Conservation (phyloP, 495 filamentous ascomycete genomes). For the Penicillium malachiteum region DNA sequence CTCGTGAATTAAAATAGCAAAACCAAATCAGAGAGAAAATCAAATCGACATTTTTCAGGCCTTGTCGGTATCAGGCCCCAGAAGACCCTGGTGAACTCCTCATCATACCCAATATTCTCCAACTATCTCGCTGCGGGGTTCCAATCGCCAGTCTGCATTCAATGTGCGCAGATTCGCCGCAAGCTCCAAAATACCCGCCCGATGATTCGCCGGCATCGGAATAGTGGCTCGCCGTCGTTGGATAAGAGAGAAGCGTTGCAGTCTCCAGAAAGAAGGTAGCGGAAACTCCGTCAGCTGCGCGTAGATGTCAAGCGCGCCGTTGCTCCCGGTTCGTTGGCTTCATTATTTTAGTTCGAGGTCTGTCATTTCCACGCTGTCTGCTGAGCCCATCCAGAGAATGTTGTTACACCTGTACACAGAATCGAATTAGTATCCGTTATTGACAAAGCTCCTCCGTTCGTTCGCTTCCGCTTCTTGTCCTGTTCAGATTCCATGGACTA, state of each 20-base stretch:
- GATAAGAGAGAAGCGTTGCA: not conserved
- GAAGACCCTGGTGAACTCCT: not conserved
- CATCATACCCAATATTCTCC: not conserved
- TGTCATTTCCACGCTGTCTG: slow-evolving; percentile 60
- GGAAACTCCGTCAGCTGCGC: not conserved
- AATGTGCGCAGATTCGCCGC: not conserved
- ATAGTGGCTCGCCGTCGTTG: not conserved
- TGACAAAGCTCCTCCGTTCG: not conserved
- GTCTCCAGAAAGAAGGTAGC: not conserved
- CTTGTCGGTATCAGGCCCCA: not conserved
- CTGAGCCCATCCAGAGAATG: slow-evolving; percentile 80
- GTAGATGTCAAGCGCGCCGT: slow-evolving; percentile 2
- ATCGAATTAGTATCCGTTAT: slow-evolving; percentile 18
- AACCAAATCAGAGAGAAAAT: slow-evolving; percentile 10
- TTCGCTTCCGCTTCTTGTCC: not conserved
- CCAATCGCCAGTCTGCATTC: not conserved
- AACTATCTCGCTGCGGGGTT: not conserved
- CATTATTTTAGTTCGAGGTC: slow-evolving; percentile 47
- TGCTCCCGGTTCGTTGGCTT: not conserved
- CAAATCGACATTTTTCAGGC: not conserved
- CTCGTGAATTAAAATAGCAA: slow-evolving; percentile 22
- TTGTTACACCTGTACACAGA: slow-evolving; percentile 74
- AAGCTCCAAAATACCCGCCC: not conserved
- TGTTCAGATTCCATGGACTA: not conserved
- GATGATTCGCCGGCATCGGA: not conserved